Percentiles rank a stretch among this genome's conserved stretches.
phyloP scores from a whole-genome alignment of 78 protist genomes.

The Paratrimastix pyriformis region DNA sequence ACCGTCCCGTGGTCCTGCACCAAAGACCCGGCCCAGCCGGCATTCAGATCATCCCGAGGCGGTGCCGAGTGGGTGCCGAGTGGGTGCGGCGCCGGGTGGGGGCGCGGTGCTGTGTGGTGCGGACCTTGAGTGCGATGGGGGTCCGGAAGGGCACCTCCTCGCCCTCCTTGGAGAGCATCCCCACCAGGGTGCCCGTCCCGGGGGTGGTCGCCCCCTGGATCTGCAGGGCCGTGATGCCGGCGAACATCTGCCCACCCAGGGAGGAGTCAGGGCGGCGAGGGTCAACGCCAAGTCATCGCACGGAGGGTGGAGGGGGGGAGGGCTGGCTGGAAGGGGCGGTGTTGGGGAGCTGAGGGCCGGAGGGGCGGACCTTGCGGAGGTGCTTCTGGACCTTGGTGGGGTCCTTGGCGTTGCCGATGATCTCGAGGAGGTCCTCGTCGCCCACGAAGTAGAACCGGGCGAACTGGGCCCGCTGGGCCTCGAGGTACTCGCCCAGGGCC shows the following conservation, averaged over 20 bases:
- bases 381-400: constrained; percentile 68
- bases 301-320: too few relatives aligned
- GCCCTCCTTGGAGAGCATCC: constrained; percentile 66
- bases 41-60: too few relatives aligned
- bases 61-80: too few relatives aligned
- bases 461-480: constrained; percentile 74
- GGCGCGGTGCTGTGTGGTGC: neutral
- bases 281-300: too few relatives aligned
- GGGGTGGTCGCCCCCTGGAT: neutral
- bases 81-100: too few relatives aligned
- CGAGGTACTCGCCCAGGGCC: constrained; percentile 87
- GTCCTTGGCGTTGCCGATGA: constrained; percentile 82
- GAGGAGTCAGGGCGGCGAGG: too few relatives aligned
- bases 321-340: too few relatives aligned
- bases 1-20: constrained; percentile 13
- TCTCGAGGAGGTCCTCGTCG: constrained; percentile 96
- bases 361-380: constrained; percentile 82
- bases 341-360: too few relatives aligned
- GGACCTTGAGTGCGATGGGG: constrained; percentile 34
- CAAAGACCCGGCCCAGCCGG: too few relatives aligned
- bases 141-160: constrained; percentile 63
- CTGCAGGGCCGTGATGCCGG: constrained; percentile 55
- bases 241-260: too few relatives aligned
- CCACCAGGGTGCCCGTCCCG: constrained; percentile 34
- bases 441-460: constrained; percentile 98